A percentile compares a stretch with the other conserved stretches of the same genome.
These are phyloP conservation scores for Naganishia albida DNA, from an alignment of 1,284 basidiomycete genomes.

Conservation along the genomic window DNA sequence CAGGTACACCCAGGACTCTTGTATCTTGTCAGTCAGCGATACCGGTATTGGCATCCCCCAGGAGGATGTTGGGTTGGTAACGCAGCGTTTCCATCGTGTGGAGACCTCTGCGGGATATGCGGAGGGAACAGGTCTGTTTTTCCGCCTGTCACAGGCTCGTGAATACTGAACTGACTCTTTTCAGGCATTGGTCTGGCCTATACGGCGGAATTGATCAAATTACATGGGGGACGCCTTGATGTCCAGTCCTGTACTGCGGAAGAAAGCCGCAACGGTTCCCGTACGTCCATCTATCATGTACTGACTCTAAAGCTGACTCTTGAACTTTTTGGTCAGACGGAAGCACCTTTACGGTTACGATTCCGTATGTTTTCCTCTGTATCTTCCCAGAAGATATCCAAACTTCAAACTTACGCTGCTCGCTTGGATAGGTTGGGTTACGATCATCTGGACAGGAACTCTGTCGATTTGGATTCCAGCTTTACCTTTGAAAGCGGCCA, in stretches of 20 bases:
- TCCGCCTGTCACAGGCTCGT: constrained; percentile 44
- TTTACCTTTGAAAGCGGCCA: constrained; percentile 26
- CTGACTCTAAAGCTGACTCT: constrained; percentile 31
- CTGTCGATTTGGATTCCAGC: constrained; percentile 16
- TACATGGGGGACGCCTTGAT: constrained; percentile 53
- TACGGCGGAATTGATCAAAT: constrained; percentile 54
- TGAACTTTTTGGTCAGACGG: constrained; percentile 39
- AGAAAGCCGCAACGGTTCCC: constrained; percentile 45
- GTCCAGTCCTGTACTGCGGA: constrained; percentile 48
- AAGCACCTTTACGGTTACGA: constrained; percentile 45
- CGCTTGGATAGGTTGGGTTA: constrained; percentile 1
- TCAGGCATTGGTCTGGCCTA: constrained; percentile 41
- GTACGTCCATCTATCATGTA: constrained; percentile 40
- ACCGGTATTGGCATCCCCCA: constrained; percentile 55
- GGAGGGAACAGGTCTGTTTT: constrained; percentile 48
- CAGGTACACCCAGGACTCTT: constrained; percentile 38
- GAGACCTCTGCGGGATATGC: constrained; percentile 47
- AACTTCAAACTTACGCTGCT: neutral
- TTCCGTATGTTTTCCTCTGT: constrained; percentile 38
- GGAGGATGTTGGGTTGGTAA: constrained; percentile 44
- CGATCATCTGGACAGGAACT: constrained; percentile 9
- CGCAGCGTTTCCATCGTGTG: constrained; percentile 53
- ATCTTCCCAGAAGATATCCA: neutral
- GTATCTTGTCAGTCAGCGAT: constrained; percentile 49
- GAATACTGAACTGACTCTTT: constrained; percentile 2